A percentile compares a stretch with the other conserved stretches of the same genome.
Conservation (phyloP, 2,329 filamentous ascomycete genomes). For the Cladophialophora yegresii region DNA sequence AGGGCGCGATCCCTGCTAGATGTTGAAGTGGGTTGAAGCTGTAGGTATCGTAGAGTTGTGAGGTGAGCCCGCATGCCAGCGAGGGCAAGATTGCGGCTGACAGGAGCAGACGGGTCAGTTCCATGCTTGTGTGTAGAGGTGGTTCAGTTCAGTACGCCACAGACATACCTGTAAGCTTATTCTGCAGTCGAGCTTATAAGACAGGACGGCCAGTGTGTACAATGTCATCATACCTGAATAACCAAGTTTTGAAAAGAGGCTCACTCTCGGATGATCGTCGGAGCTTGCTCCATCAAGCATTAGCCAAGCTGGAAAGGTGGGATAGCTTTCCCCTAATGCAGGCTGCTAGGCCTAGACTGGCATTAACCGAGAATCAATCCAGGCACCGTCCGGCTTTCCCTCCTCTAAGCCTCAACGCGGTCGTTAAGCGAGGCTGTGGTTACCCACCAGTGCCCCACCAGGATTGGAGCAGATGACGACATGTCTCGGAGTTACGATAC, state of each 20-base stretch:
- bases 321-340: background rate
- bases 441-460: background rate
- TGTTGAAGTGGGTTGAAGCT: slow-evolving; percentile 58
- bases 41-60: slow-evolving; percentile 21
- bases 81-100: background rate
- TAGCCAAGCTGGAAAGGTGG: background rate
- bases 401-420: background rate
- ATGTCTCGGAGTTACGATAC: too few relatives aligned
- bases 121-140: background rate
- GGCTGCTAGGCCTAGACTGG: background rate
- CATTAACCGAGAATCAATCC: background rate
- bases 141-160: background rate
- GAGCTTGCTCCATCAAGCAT: slow-evolving; percentile 1
- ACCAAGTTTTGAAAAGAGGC: slow-evolving; percentile 11
- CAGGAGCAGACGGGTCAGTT: background rate
- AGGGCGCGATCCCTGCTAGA: slow-evolving; percentile 59
- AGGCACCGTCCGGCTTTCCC: background rate
- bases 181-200: background rate
- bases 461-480: background rate
- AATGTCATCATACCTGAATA: slow-evolving; percentile 10
- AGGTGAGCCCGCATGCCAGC: background rate
- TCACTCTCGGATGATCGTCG: background rate
- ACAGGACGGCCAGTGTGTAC: background rate
- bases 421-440: background rate
- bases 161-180: background rate